Base-by-base conservation (phyloP, 73 alveolate genomes). In the Paramecium primaurelia region DNA sequence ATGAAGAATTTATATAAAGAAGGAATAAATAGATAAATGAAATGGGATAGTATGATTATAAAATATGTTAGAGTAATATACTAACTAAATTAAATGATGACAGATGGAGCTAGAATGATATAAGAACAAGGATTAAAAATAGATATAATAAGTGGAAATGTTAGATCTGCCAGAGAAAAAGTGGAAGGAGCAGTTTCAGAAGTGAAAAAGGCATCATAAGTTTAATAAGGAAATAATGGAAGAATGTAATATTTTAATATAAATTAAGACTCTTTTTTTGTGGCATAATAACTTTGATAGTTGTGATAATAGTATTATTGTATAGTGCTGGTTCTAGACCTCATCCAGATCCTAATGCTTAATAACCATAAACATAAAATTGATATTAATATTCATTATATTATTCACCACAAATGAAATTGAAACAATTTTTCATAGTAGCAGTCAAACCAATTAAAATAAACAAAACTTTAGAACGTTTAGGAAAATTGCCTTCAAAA, bases 41-140 rank as follows among this genome's bases (percentile, higher is more conserved):
- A 73, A 73, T 73, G 9, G 87, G 37, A 73, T 73, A 73, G 87
- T 73, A 73, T 37, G 14, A 30, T 73, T 9, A 14, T 32, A 4
- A 38, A 6, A 10, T 3, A 37, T 32, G 26, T 1, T 73, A 73
- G 87, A 38, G 87, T 73, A 2, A n/a, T 73, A 34, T 73, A 73
- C 47, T 38, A 34, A 73, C 26, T 73, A 73, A 40, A 73, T 73
- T n/a, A 73, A 73, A 73, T 73, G 87, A 73, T 73, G 87, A 38
- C 87, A 37, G 87, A 73, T 37, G 87, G 59, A 36, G 87, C 87
- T 1, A 11, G n/a, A 34, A 73, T 73, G 87, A 73, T 73, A 37
- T 14, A 73, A 73, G 20, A 18, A 5, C 32, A 73, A 73, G 87
- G 87, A 22, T 40, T 37, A 8, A 73, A 36, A 38, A 73, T 73